phyloP scores from a whole-genome alignment of 2,329 filamentous ascomycete species.

The Fusarium cyanostomum region DNA sequence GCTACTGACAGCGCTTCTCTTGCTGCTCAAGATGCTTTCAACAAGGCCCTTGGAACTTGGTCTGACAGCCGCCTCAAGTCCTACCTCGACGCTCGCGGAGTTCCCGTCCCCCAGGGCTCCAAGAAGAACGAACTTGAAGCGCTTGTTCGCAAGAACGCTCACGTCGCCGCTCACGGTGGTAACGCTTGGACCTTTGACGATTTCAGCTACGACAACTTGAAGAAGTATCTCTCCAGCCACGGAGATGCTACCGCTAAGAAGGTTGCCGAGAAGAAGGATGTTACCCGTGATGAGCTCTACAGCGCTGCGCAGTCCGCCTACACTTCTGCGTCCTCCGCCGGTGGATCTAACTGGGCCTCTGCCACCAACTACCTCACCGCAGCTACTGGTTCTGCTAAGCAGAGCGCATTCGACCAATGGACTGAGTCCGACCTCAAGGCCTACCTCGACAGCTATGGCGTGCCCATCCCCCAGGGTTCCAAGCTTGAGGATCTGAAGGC shows the following conservation, averaged over 20 bases:
- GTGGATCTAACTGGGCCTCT: constrained; percentile 69
- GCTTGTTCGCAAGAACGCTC: constrained; percentile 75
- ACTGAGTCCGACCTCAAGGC: constrained; percentile 77
- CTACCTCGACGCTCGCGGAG: constrained; percentile 78
- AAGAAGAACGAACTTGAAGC: constrained; percentile 79
- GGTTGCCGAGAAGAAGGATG: constrained; percentile 68
- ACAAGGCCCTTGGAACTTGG: constrained; percentile 70
- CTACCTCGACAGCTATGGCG: constrained; percentile 82
- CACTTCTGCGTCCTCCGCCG: constrained; percentile 65
- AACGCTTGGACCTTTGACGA: constrained; percentile 84
- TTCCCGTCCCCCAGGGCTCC: constrained; percentile 76
- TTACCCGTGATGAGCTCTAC: constrained; percentile 77
- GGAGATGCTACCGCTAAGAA: constrained; percentile 67
- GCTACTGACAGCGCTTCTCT: constrained; percentile 75
- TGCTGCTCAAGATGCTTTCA: constrained; percentile 73
- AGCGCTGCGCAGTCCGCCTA: constrained; percentile 71
- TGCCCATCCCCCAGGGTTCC: constrained; percentile 73
- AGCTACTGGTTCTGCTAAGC: constrained; percentile 72
- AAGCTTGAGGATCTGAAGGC: constrained; percentile 75
- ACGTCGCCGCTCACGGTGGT: constrained; percentile 74
- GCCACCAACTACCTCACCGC: constrained; percentile 75
- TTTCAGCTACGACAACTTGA: constrained; percentile 75
- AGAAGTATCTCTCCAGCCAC: constrained; percentile 62
- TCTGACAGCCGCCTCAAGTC: constrained; percentile 81
- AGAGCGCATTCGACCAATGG: constrained; percentile 76